Percentiles rank a stretch among this genome's conserved stretches.
Evolutionary conservation across 768 basidiomycete genomes (phyloP).

Genomic region (Suillus subaureus): DNA sequence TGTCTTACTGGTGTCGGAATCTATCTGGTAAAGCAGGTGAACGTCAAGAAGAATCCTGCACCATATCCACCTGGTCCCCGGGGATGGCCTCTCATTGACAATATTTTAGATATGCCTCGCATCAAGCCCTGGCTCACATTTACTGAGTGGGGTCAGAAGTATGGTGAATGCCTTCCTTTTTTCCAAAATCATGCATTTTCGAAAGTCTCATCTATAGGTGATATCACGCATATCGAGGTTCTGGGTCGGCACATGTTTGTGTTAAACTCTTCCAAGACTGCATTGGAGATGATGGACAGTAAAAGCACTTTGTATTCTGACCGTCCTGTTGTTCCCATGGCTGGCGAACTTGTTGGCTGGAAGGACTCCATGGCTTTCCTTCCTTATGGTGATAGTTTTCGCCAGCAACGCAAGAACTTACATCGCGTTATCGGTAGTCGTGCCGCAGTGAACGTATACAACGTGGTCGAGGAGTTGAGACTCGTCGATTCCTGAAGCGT

Average conservation of each 20-base stretch:
- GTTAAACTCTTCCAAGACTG: background rate
- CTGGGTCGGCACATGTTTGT: background rate
- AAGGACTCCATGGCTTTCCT: background rate
- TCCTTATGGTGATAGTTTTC: background rate
- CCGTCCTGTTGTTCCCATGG: background rate
- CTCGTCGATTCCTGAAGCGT: background rate
- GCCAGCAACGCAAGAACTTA: background rate
- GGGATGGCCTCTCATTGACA: background rate
- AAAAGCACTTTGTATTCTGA: background rate
- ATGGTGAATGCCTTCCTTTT: background rate
- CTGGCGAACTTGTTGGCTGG: background rate
- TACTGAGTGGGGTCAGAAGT: background rate
- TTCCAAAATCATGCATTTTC: background rate
- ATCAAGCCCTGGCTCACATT: background rate
- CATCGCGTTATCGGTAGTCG: background rate
- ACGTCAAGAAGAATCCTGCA: background rate
- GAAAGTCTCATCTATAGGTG: background rate
- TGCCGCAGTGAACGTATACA: background rate
- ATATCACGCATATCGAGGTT: background rate
- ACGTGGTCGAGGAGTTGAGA: background rate
- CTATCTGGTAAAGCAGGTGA: background rate
- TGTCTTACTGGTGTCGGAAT: background rate
- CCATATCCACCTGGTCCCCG: background rate
- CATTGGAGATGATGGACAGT: background rate
- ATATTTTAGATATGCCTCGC: background rate